phyloP scores from a whole-genome alignment of 2,329 filamentous ascomycete species.

The Volutella citrinella region DNA sequence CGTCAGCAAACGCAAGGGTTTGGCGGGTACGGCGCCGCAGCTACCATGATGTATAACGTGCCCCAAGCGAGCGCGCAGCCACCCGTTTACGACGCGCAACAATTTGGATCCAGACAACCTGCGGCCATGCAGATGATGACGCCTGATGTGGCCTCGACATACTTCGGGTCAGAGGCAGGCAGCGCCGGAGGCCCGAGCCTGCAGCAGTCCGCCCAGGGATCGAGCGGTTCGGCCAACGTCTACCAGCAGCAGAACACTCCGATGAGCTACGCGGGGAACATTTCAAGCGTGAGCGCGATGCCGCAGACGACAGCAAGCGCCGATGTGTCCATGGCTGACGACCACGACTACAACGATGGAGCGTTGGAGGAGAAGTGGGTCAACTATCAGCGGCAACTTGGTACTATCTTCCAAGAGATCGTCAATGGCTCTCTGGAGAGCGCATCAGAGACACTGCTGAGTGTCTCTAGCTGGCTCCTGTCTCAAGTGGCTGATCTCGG shows the following conservation, averaged over 20 bases:
- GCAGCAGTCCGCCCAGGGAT: conserved; percentile 47
- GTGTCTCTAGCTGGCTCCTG: conserved; percentile 54
- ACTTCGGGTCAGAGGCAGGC: conserved; percentile 52
- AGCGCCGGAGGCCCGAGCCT: conserved; percentile 54
- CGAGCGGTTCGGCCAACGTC: conserved; percentile 53
- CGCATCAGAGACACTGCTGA: conserved; percentile 51
- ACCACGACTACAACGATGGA: conserved; percentile 56
- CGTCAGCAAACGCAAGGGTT: conserved; percentile 55
- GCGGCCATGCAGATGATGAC: conserved; percentile 70
- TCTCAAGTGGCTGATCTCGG: conserved; percentile 54
- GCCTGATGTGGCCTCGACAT: conserved; percentile 58
- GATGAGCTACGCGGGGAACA: conserved; percentile 47
- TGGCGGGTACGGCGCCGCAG: conserved; percentile 53
- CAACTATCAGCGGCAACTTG: conserved; percentile 59
- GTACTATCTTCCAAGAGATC: conserved; percentile 69
- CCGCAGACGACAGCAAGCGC: conserved; percentile 34
- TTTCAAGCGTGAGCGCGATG: conserved; percentile 46
- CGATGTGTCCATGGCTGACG: conserved; percentile 48
- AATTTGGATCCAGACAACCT: conserved; percentile 73
- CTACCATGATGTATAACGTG: conserved; percentile 78
- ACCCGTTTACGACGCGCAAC: conserved; percentile 72
- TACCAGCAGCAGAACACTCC: conserved; percentile 65
- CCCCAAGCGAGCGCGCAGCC: conserved; percentile 58
- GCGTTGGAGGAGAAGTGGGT: conserved; percentile 68
- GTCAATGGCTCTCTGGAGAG: conserved; percentile 48